Percentiles rank a stretch among this genome's conserved stretches.
These are phyloP conservation scores for Scutellaria barbata DNA, from an alignment of 257 asterid genomes.

Conservation along the genomic window DNA sequence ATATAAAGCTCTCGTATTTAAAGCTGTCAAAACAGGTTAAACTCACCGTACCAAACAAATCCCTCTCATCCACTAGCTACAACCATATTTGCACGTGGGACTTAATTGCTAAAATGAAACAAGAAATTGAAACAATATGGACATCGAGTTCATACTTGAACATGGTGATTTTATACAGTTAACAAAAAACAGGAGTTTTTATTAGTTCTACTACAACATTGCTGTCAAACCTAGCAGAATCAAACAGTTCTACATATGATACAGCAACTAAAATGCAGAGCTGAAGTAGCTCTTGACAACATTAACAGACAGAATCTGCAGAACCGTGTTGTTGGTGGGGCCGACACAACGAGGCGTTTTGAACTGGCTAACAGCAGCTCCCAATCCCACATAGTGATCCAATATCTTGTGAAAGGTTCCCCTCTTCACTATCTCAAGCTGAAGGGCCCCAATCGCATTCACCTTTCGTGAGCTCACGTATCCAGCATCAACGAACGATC, in stretches of 20 bases:
- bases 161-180: conserved; percentile 28
- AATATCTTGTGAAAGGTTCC: conserved; percentile 88
- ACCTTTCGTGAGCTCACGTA: conserved; percentile 75
- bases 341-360: conserved; percentile 93
- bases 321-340: conserved; percentile 52
- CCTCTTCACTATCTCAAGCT: conserved; percentile 65
- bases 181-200: conserved; percentile 1
- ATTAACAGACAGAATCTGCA: conserved; percentile 62
- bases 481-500: conserved; percentile 78
- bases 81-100: too few relatives aligned
- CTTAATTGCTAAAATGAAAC: too few relatives aligned
- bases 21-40: too few relatives aligned
- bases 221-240: not conserved
- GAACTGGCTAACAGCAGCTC: conserved; percentile 98
- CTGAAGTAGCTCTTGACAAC: conserved; percentile 73
- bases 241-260: conserved; percentile 16
- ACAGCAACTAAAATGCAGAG: conserved; percentile 51
- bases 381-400: conserved; percentile 87
- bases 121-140: too few relatives aligned
- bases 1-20: too few relatives aligned
- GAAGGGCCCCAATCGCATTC: conserved; percentile 67
- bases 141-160: not conserved
- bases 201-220: conserved; percentile 4
- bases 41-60: too few relatives aligned
- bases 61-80: too few relatives aligned